Evolutionary conservation across 78 protist species (phyloP).

Genomic region (Paratrimastix pyriformis): DNA sequence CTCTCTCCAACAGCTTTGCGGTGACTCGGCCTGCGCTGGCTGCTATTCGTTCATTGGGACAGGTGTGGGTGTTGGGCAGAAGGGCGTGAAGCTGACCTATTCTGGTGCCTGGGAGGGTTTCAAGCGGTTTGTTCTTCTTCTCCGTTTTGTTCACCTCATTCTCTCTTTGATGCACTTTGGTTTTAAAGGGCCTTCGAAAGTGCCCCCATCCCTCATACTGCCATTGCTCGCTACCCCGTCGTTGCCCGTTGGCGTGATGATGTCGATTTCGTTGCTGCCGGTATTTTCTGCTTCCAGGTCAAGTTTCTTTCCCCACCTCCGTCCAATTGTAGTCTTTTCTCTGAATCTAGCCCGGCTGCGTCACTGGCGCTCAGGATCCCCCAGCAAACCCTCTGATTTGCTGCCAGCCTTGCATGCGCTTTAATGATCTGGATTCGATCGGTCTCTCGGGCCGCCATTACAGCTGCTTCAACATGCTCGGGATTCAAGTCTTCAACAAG

Average conservation of each 20-base stretch:
- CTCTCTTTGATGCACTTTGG: not conserved
- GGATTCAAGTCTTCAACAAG: constrained; percentile 31
- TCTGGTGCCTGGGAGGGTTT: constrained; percentile 25
- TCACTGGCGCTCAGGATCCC: constrained; percentile 31
- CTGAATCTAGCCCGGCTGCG: not conserved
- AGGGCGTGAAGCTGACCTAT: constrained; percentile 12
- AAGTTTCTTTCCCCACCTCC: not conserved
- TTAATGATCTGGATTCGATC: constrained; percentile 40
- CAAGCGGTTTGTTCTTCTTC: not conserved
- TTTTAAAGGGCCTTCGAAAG: not conserved
- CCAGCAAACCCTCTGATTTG: constrained; percentile 35
- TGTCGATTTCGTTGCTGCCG: constrained; percentile 36
- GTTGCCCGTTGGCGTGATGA: constrained; percentile 36
- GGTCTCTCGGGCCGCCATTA: constrained; percentile 41
- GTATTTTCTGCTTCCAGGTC: constrained; percentile 40
- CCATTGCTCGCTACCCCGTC: constrained; percentile 28
- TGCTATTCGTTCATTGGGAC: constrained; percentile 15
- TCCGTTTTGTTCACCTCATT: not conserved
- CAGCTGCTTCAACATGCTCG: constrained; percentile 31
- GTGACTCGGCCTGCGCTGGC: constrained; percentile 30
- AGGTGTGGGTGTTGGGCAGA: constrained; percentile 17
- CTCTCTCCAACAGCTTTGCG: constrained; percentile 3
- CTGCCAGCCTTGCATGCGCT: constrained; percentile 36
- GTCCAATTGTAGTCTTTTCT: not conserved
- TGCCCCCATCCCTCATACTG: constrained; percentile 13